These are phyloP conservation scores for Macrolepiota dolichaula DNA, from an alignment of 768 basidiomycete genomes.

Conservation along the genomic window DNA sequence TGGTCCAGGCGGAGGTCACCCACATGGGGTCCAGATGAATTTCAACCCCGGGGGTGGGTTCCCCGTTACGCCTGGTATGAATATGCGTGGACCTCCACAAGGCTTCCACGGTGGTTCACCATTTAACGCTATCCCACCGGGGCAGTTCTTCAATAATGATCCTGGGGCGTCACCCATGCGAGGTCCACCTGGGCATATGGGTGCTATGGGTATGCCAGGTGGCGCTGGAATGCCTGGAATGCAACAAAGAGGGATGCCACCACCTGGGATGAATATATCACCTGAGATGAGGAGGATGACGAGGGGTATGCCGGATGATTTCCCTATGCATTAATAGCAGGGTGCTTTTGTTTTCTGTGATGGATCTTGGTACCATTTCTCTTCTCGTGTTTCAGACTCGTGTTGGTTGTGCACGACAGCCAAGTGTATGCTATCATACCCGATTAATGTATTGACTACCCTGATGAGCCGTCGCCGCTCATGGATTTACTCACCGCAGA, in stretches of 20 bases:
- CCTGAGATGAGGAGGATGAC: conserved; percentile 25
- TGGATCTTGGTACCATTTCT: neutral
- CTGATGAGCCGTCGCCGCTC: neutral
- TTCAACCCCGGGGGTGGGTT: conserved; percentile 23
- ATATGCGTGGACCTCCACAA: conserved; percentile 7
- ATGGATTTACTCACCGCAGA: too few species aligned
- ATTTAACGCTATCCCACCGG: conserved; percentile 18
- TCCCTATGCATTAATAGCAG: conserved; percentile 23
- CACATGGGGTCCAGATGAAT: conserved; percentile 23
- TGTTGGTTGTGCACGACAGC: neutral
- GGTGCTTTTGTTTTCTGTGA: neutral
- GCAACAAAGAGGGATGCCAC: conserved; percentile 12
- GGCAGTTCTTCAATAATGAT: conserved; percentile 16
- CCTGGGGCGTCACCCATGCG: conserved; percentile 10
- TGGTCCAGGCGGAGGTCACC: conserved; percentile 6
- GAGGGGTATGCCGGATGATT: conserved; percentile 29
- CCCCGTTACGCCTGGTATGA: conserved; percentile 23
- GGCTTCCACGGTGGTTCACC: conserved; percentile 21
- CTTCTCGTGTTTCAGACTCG: neutral
- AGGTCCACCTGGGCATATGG: conserved; percentile 17
- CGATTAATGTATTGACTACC: neutral
- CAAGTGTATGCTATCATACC: conserved; percentile 2
- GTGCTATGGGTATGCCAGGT: conserved; percentile 26
- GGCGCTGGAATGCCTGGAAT: conserved; percentile 24
- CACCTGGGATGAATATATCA: conserved; percentile 20